These are phyloP conservation scores for Penicillium sp. DNA, from an alignment of 2,329 filamentous ascomycete species.

Conservation along the genomic window DNA sequence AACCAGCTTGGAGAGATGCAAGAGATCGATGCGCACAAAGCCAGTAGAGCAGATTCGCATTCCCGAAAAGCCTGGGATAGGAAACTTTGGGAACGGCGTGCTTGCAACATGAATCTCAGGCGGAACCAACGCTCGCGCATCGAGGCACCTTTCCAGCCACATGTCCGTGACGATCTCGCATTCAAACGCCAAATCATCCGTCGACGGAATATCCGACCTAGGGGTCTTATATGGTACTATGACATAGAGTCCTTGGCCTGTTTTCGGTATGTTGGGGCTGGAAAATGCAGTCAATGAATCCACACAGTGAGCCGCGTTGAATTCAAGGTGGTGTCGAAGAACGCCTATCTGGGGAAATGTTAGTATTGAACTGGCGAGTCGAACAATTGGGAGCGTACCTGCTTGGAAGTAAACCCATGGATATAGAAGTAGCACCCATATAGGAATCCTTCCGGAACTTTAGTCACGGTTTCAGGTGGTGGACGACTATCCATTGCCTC, in stretches of 20 bases:
- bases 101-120: slow-evolving; percentile 73
- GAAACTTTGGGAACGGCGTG: slow-evolving; percentile 71
- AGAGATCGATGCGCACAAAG: slow-evolving; percentile 79
- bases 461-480: slow-evolving; percentile 22
- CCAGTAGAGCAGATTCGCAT: slow-evolving; percentile 77
- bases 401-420: slow-evolving; percentile 58
- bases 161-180: slow-evolving; percentile 74
- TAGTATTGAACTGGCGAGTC: slow-evolving; percentile 10
- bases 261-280: slow-evolving; percentile 36
- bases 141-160: slow-evolving; percentile 88
- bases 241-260: slow-evolving; percentile 37
- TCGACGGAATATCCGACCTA: slow-evolving; percentile 36
- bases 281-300: slow-evolving; percentile 37
- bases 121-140: slow-evolving; percentile 70
- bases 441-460: slow-evolving; percentile 53
- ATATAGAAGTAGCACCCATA: slow-evolving; percentile 60
- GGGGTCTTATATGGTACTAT: slow-evolving; percentile 44
- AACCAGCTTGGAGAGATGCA: slow-evolving; percentile 79
- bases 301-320: slow-evolving; percentile 44
- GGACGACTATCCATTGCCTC: slow-evolving; percentile 27
- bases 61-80: slow-evolving; percentile 66
- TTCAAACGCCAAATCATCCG: slow-evolving; percentile 43
- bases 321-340: slow-evolving; percentile 43
- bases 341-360: slow-evolving; percentile 33
- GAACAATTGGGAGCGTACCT: slow-evolving; percentile 41